phyloP scores from a whole-genome alignment of 352 stramenopile genomes.

The Phytopythium oedochilum region DNA sequence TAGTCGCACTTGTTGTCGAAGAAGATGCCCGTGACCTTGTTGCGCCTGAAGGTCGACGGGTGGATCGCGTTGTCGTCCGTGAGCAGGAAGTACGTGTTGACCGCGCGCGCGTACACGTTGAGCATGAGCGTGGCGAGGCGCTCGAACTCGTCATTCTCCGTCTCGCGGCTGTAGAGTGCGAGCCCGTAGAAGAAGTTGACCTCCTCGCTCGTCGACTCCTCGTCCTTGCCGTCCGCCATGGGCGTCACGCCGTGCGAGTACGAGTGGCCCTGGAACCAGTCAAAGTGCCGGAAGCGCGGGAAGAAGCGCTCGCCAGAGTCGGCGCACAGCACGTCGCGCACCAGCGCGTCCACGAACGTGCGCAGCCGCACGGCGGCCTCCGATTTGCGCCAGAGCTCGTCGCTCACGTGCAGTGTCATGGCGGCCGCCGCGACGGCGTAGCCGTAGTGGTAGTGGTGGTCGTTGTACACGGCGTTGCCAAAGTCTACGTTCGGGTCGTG shows the following conservation, averaged over 20 bases:
- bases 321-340: conserved; percentile 70
- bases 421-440: conserved; percentile 48
- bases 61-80: conserved; percentile 49
- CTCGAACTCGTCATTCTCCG: conserved; percentile 47
- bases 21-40: conserved; percentile 41
- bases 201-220: conserved; percentile 72
- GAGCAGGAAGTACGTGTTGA: conserved; percentile 73
- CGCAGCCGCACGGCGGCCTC: conserved; percentile 30
- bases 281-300: conserved; percentile 67
- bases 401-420: conserved; percentile 41
- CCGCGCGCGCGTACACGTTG: conserved; percentile 46
- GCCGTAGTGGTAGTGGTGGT: conserved; percentile 62
- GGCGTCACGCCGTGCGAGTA: conserved; percentile 64
- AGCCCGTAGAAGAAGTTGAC: conserved; percentile 82
- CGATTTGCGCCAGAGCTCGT: conserved; percentile 16
- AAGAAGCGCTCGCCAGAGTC: conserved; percentile 46
- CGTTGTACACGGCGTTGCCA: conserved; percentile 56
- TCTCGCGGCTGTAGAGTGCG: conserved; percentile 63
- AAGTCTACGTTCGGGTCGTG: conserved; percentile 36
- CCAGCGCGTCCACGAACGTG: conserved; percentile 58
- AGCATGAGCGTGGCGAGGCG: conserved; percentile 74
- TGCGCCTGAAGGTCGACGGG: conserved; percentile 33
- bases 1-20: conserved; percentile 51
- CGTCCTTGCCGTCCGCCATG: conserved; percentile 62
- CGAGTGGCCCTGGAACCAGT: conserved; percentile 70